These are phyloP conservation scores for Hymenotorrendiella dingleyae DNA, from an alignment of 2,329 filamentous ascomycete species.

Conservation along the genomic window DNA sequence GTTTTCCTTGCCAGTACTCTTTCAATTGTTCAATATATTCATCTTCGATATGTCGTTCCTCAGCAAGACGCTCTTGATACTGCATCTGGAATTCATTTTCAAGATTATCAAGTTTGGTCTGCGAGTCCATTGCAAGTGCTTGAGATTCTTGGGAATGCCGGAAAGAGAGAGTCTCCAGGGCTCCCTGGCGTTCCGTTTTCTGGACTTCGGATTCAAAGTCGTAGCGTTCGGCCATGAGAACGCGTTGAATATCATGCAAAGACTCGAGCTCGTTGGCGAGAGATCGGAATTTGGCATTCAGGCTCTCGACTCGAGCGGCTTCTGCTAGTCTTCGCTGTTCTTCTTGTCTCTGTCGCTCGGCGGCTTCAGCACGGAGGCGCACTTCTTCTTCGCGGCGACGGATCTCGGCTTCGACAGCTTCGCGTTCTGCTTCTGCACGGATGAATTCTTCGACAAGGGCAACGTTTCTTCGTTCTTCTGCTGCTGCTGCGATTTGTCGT, in stretches of 20 bases:
- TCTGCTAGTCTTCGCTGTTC: conserved; percentile 18
- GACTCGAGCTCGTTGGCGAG: conserved; percentile 33
- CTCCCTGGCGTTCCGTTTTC: conserved; percentile 30
- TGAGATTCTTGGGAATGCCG: conserved; percentile 26
- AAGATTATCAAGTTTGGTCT: conserved; percentile 29
- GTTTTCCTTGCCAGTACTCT: conserved; percentile 35
- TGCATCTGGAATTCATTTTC: conserved; percentile 36
- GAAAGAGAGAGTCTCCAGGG: conserved; percentile 26
- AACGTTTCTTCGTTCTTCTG: conserved; percentile 38
- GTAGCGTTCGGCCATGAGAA: conserved; percentile 35
- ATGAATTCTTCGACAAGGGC: conserved; percentile 44
- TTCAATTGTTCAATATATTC: conserved; percentile 37
- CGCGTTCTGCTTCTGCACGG: conserved; percentile 38
- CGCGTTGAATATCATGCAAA: conserved; percentile 39
- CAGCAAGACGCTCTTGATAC: conserved; percentile 34
- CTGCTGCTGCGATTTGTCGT: conserved; percentile 18
- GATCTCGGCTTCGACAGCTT: conserved; percentile 28
- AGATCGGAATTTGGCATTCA: conserved; percentile 36
- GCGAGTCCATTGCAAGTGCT: conserved; percentile 25
- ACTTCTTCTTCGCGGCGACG: conserved; percentile 22
- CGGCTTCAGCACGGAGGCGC: too few relatives aligned
- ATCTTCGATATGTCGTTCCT: conserved; percentile 40
- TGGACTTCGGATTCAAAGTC: conserved; percentile 32
- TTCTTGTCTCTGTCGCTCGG: background rate
- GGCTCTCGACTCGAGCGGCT: conserved; percentile 34